Evolutionary conservation across 768 basidiomycete species (phyloP), one percentile per base, ranked within the genome.

Genomic region (Lactarius indigo): DNA sequence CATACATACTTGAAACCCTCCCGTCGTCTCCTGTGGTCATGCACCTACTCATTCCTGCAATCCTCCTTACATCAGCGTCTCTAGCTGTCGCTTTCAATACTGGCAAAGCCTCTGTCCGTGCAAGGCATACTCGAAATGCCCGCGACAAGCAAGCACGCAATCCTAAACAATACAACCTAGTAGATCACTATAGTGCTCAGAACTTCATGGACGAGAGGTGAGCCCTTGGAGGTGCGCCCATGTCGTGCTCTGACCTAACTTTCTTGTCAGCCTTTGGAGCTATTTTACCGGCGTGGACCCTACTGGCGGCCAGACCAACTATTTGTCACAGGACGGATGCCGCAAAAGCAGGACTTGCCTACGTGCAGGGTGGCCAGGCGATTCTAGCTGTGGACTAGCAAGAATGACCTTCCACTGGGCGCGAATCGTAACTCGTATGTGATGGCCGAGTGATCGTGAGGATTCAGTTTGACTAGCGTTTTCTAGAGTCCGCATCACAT

Each of bases 401-500:
- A n/a, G 33, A 60, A 30, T 4, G n/a, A 67, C 26, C 65, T 68
- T 39, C 20, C 66, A 8, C 15, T 15, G 3, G 54, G 55, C 12
- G 18, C 20, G 37, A 12, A 35, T 1, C 65, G 68, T 18, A 18
- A 64, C 23, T 69, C 68, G 68, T 69, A 26, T 31, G 68, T 67
- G 15, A 18, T 37, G 18, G 28, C 39, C 20, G 26, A 18, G 20
- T 37, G 10, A 18, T 42, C 28, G 13, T 37, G 41, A 44, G 15
- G 13, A 20, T 3, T 37, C 12, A 20, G 26, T 30, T 58, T 17
- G 57, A 56, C n/a, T 18, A 30, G 23, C n/a, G 8, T 54, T 30
- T 57, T 54, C 8, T 58, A 74, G 74, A 57, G 71, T 77, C 23
- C 73, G 76, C 44, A 74, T 77, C 42, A 61, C 67, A 30, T 72